These are phyloP conservation scores for Conringia planisiliqua DNA, from an alignment of 345 rosid genomes.

Conservation along the genomic window DNA sequence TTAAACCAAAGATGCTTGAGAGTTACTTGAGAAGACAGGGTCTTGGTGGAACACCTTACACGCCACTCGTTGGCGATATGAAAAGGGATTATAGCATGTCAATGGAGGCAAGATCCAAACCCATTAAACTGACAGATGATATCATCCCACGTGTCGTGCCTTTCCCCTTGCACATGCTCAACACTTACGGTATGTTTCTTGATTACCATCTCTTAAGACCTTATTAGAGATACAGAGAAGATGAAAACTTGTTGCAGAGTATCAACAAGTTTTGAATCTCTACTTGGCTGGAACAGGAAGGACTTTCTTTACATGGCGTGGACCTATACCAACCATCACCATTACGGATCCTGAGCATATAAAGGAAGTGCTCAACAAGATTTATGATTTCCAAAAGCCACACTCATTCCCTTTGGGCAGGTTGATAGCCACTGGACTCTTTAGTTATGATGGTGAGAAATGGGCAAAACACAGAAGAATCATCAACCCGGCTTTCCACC, in stretches of 20 bases:
- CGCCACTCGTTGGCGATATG: constrained; percentile 29
- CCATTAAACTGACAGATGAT: constrained; percentile 28
- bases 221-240: background rate
- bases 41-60: constrained; percentile 32
- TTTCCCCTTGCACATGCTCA: constrained; percentile 12
- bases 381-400: constrained; percentile 36
- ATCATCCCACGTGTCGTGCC: constrained; percentile 25
- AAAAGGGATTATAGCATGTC: constrained; percentile 10
- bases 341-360: constrained; percentile 40
- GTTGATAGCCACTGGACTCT: constrained; percentile 30
- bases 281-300: constrained; percentile 35
- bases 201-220: background rate
- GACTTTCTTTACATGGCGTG: constrained; percentile 39
- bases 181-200: constrained; percentile 28
- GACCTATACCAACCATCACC: constrained; percentile 42
- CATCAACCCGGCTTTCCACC: constrained; percentile 47
- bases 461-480: constrained; percentile 43
- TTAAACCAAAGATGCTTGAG: constrained; percentile 38
- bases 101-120: constrained; percentile 27
- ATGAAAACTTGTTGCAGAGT: background rate
- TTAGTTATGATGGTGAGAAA: constrained; percentile 35
- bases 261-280: background rate
- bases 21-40: constrained; percentile 33
- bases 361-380: constrained; percentile 36
- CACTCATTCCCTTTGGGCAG: background rate